Evolutionary conservation across 208 protist species (phyloP).

Genomic region (Lotmaria passim): DNA sequence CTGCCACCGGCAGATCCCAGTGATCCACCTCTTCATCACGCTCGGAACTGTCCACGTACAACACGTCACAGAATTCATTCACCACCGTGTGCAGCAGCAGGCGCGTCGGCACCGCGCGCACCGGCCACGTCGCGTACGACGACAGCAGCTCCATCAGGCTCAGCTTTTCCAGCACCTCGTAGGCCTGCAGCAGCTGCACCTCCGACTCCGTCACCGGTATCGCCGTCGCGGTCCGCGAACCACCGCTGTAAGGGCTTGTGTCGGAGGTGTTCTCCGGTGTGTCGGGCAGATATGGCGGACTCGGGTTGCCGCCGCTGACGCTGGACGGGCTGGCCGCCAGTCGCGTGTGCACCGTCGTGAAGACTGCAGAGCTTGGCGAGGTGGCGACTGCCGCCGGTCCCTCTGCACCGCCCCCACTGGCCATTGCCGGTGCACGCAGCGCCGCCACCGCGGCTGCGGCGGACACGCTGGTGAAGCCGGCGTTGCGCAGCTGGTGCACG

Average conservation of each 20-base stretch:
- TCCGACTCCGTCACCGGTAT: slow-evolving; percentile 37
- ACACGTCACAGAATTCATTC: slow-evolving; percentile 84
- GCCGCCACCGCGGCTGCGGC: slow-evolving; percentile 17
- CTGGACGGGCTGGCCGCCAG: slow-evolving; percentile 8
- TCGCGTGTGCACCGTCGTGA: slow-evolving; percentile 26
- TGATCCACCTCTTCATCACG: slow-evolving; percentile 18
- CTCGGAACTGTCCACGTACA: slow-evolving; percentile 42
- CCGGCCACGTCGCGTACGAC: slow-evolving; percentile 50
- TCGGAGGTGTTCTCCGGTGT: slow-evolving; percentile 11
- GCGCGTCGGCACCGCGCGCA: slow-evolving; percentile 65
- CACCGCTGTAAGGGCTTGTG: slow-evolving; percentile 28
- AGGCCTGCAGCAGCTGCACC: slow-evolving; percentile 60
- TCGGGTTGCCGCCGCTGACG: slow-evolving; percentile 5
- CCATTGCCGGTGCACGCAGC: neutral
- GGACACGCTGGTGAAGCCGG: slow-evolving; percentile 39
- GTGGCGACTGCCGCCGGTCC: neutral
- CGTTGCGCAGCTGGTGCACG: slow-evolving; percentile 38
- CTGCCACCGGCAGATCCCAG: slow-evolving; percentile 24
- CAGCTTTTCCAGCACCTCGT: slow-evolving; percentile 63
- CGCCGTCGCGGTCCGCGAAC: slow-evolving; percentile 15
- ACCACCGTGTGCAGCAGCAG: slow-evolving; percentile 80
- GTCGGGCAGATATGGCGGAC: slow-evolving; percentile 1
- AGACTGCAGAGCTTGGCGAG: slow-evolving; percentile 4
- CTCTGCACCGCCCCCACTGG: neutral
- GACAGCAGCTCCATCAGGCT: slow-evolving; percentile 50